Evolutionary conservation across 2,329 filamentous ascomycete genomes (phyloP), one percentile per base, ranked within the genome.

Genomic region (Cadophora sp.): DNA sequence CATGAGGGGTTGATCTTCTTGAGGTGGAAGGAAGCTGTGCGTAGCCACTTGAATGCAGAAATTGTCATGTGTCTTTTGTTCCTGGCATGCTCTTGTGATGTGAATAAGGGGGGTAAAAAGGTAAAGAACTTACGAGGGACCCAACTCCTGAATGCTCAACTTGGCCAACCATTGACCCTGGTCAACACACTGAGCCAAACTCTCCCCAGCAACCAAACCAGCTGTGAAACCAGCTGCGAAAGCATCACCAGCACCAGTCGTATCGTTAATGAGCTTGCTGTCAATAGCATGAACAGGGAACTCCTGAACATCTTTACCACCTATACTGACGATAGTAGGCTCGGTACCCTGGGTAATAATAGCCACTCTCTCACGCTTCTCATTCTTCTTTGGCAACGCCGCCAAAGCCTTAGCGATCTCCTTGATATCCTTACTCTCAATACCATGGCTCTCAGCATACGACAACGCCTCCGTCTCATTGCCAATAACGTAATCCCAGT

Each of bases 101-200:
- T 66, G 58, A 64, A 60, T 48, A 50, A 41, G 47, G 66, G n/a
- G n/a, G n/a, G n/a, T n/a, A 66, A 66, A 58, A 22, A 64, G 20
- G 41, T 22, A 5, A 61, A 60, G 62, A 71, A 91, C 92, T 86
- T 91, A 98, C 91, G 94, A 96, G 82, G 95, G 94, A 76, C 96
- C 96, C 75, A 97, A 85, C 83, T 98, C 94, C 83, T 95, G 90
- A 80, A 99, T 95, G 85, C 94, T 96, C 76, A 97, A 85, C 77
- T 91, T 91, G 59, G 96, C 96, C 73, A 99, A 87, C 96, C 96
- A 99, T 82, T 97, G 94, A 72, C 96, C 96, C 87, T 96, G 92
- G 80, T 97, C 92, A 74, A 99, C 86, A 76, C 87, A 87, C 73
- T 89, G 88, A 75, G 91, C 89, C 60, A 99, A 85, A 64, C 88